Conservation (phyloP, 2,329 filamentous ascomycete genomes). For the Sarocladium brachiariae region DNA sequence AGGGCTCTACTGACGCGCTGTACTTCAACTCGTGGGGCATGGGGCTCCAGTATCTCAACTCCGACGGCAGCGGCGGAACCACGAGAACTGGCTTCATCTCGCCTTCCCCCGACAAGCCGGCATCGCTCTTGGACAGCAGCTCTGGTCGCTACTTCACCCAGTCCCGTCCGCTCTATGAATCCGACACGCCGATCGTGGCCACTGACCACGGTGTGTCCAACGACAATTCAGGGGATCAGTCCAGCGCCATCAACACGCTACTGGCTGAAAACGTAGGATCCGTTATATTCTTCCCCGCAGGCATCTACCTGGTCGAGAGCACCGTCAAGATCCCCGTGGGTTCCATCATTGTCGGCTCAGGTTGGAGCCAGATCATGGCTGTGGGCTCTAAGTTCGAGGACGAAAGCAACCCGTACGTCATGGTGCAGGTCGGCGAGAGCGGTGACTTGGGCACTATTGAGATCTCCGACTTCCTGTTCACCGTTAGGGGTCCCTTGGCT, state of each 20-base stretch:
- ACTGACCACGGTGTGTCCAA: conserved; percentile 65
- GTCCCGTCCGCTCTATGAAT: conserved; percentile 12
- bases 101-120: not conserved
- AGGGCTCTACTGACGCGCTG: conserved; percentile 10
- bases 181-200: conserved; percentile 35
- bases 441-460: conserved; percentile 54
- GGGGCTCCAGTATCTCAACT: conserved; percentile 1
- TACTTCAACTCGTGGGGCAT: conserved; percentile 9
- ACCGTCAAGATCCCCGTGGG: conserved; percentile 39
- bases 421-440: conserved; percentile 49
- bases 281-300: conserved; percentile 39
- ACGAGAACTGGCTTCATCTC: not conserved
- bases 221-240: conserved; percentile 35
- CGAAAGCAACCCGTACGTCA: conserved; percentile 44
- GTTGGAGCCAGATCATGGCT: conserved; percentile 40
- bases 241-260: conserved; percentile 23
- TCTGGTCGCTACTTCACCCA: conserved; percentile 11
- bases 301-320: conserved; percentile 36
- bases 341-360: conserved; percentile 40
- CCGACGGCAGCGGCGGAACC: too few relatives aligned
- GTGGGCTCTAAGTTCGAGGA: conserved; percentile 43
- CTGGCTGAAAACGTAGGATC: conserved; percentile 19
- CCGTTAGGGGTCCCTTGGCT: conserved; percentile 49
- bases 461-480: conserved; percentile 56
- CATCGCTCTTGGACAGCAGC: not conserved